These are phyloP conservation scores for Chamaecyparis obtusa DNA, from an alignment of 75 land plant genomes.

Conservation along the genomic window DNA sequence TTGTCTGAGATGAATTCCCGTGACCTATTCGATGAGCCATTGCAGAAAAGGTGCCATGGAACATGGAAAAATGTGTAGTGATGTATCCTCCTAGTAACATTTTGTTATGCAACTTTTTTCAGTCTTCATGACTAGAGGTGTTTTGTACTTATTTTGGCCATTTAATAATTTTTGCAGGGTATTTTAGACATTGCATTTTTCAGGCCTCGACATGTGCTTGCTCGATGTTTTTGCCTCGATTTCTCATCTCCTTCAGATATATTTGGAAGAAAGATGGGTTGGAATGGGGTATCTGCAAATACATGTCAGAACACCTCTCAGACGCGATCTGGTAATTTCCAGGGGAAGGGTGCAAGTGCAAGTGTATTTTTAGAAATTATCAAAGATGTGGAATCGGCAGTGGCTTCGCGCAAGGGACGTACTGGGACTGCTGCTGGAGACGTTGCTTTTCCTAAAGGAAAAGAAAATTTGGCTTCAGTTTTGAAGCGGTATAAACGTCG, in stretches of 20 bases:
- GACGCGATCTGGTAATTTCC: constrained; percentile 28
- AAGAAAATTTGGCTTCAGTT: constrained; percentile 92
- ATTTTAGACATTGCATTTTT: constrained; percentile 83
- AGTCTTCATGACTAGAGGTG: background rate
- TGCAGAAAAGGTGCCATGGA: background rate
- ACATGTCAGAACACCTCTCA: constrained; percentile 30
- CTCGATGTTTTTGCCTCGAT: constrained; percentile 73
- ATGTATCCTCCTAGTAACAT: background rate
- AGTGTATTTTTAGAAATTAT: constrained; percentile 63
- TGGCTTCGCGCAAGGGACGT: constrained; percentile 84
- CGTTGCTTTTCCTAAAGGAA: constrained; percentile 97
- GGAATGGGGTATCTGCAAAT: background rate
- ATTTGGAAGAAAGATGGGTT: constrained; percentile 27
- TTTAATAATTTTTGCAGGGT: constrained; percentile 50
- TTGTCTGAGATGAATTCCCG: background rate
- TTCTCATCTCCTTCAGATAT: constrained; percentile 29
- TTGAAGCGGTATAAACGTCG: constrained; percentile 94
- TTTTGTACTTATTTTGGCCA: background rate
- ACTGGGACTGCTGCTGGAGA: constrained; percentile 99
- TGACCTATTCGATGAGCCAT: background rate
- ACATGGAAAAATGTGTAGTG: background rate
- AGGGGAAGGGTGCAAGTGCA: constrained; percentile 68
- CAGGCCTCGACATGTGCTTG: constrained; percentile 60
- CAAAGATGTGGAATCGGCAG: constrained; percentile 85
- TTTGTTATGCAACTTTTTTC: background rate